These are phyloP conservation scores for Stellera chamaejasme DNA, from an alignment of 345 rosid species.

Conservation along the genomic window DNA sequence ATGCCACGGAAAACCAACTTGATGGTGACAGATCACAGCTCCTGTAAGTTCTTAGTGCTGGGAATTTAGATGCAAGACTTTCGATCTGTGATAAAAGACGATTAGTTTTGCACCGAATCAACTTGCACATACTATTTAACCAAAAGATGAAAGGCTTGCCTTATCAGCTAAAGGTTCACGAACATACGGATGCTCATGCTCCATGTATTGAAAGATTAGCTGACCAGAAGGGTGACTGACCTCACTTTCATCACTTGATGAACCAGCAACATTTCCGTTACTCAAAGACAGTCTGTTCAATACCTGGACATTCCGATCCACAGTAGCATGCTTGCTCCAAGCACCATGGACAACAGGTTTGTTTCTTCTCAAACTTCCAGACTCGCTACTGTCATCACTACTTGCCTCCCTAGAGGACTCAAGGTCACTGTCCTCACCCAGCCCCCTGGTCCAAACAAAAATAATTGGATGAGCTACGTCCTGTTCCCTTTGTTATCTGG, in stretches of 20 bases:
- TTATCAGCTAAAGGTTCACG: conserved; percentile 50
- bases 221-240: conserved; percentile 20
- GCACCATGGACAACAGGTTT: conserved; percentile 13
- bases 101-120: conserved; percentile 3
- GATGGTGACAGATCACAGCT: conserved; percentile 74
- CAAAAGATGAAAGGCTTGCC: conserved; percentile 26
- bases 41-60: conserved; percentile 45
- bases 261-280: conserved; percentile 20
- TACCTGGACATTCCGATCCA: conserved; percentile 23
- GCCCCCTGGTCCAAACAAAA: conserved; percentile 10
- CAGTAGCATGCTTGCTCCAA: conserved; percentile 21
- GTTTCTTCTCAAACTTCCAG: conserved; percentile 13
- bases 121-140: not conserved
- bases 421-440: conserved; percentile 44
- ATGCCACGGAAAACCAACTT: conserved; percentile 87
- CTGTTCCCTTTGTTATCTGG: no score
- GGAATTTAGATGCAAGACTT: conserved; percentile 45
- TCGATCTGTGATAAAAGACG: conserved; percentile 32
- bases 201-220: conserved; percentile 45
- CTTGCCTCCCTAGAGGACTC: conserved; percentile 50
- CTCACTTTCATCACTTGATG: conserved; percentile 32
- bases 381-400: conserved; percentile 46
- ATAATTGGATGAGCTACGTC: not conserved
- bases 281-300: conserved; percentile 24
- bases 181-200: conserved; percentile 46